A percentile compares a stretch with the other conserved stretches of the same genome.
Conservation (phyloP, 768 basidiomycete genomes). For the Lentinula guzmanii region DNA sequence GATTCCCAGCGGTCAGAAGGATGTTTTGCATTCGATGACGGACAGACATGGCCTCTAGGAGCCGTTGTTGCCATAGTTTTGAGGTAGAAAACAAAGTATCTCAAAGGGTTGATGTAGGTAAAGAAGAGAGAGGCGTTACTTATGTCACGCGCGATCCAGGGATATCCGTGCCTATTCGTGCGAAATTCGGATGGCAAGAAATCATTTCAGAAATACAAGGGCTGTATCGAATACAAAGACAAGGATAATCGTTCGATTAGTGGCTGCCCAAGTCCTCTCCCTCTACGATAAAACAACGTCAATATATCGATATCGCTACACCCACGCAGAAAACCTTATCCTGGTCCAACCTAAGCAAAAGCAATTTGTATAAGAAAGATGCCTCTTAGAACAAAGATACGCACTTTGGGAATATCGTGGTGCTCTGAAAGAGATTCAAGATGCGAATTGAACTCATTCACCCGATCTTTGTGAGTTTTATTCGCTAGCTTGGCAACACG, state of each 20-base stretch:
- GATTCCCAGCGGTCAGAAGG: constrained; percentile 85
- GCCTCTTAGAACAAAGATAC: constrained; percentile 10
- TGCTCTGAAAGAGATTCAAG: constrained; percentile 86
- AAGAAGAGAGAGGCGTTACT: background rate
- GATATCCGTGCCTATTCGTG: constrained; percentile 1
- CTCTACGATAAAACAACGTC: background rate
- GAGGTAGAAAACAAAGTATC: background rate
- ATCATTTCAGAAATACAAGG: background rate
- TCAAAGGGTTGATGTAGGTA: background rate
- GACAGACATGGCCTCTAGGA: constrained; percentile 42
- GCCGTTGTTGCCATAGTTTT: constrained; percentile 23
- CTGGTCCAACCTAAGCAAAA: constrained; percentile 68
- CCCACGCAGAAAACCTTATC: constrained; percentile 42
- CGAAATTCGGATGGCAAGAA: background rate
- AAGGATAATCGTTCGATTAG: background rate
- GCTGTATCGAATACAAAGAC: background rate
- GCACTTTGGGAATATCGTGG: constrained; percentile 90
- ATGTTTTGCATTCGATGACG: constrained; percentile 61
- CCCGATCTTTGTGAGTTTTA: constrained; percentile 92
- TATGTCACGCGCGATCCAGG: constrained; percentile 3
- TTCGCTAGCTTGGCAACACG: constrained; percentile 71
- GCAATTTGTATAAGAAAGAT: constrained; percentile 11
- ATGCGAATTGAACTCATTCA: constrained; percentile 84
- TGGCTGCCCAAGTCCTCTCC: background rate
- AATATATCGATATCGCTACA: background rate